These are phyloP conservation scores for Echinosophora koreensis DNA, from an alignment of 306 rosid species.

Conservation along the genomic window DNA sequence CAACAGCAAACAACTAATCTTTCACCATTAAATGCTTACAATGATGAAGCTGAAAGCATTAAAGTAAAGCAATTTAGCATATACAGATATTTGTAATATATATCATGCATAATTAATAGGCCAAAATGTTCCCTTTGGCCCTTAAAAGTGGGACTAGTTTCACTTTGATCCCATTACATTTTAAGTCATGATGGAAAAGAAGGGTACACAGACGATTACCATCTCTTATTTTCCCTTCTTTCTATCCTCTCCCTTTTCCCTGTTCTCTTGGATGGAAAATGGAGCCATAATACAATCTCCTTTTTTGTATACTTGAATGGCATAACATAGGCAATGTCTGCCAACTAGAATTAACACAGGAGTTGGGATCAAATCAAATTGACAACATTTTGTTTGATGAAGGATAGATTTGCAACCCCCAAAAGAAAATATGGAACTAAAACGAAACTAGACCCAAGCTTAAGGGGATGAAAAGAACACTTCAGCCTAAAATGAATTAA, in stretches of 20 bases:
- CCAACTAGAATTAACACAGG: neutral
- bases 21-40: slow-evolving; percentile 5
- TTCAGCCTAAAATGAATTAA: slow-evolving; percentile 24
- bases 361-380: slow-evolving; percentile 27
- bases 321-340: neutral
- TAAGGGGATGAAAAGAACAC: slow-evolving; percentile 4
- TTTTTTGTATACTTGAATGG: slow-evolving; percentile 23
- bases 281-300: slow-evolving; percentile 14
- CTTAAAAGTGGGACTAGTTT: neutral
- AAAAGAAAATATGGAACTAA: neutral
- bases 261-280: slow-evolving; percentile 13
- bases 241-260: neutral
- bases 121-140: neutral
- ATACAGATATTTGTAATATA: slow-evolving; percentile 35
- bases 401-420: slow-evolving; percentile 25
- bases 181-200: slow-evolving; percentile 9
- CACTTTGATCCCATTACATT: slow-evolving; percentile 29
- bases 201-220: neutral
- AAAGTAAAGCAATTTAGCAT: slow-evolving; percentile 20
- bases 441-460: slow-evolving; percentile 32
- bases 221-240: neutral
- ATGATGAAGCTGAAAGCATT: slow-evolving; percentile 28
- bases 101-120: neutral
- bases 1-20: slow-evolving; percentile 1
- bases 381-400: slow-evolving; percentile 4